These are phyloP conservation scores for Colletotrichum zoysiae DNA, from an alignment of 2,329 filamentous ascomycete species.

Conservation along the genomic window DNA sequence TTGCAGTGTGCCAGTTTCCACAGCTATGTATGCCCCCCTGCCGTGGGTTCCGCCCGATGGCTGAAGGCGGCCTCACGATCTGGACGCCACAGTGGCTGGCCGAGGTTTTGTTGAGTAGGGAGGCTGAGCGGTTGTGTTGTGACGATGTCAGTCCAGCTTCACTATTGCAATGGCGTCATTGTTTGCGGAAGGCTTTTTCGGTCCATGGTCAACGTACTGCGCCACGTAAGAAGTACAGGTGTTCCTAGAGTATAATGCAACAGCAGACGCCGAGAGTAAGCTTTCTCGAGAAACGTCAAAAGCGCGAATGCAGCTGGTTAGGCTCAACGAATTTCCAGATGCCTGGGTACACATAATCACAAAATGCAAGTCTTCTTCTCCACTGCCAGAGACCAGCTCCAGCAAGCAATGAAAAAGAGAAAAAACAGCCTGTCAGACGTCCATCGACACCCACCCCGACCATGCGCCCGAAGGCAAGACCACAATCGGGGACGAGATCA, in stretches of 20 bases:
- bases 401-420: constrained; percentile 68
- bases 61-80: constrained; percentile 27
- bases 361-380: constrained; percentile 59
- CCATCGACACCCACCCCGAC: constrained; percentile 85
- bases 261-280: too few species aligned
- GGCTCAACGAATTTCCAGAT: too few species aligned
- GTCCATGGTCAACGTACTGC: neutral
- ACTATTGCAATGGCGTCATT: neutral
- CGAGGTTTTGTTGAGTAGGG: neutral
- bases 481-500: constrained; percentile 87
- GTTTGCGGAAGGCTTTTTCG: neutral
- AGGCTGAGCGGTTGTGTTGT: neutral
- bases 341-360: too few species aligned
- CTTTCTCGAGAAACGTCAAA: neutral
- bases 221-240: accelerated
- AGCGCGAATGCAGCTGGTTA: neutral
- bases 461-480: constrained; percentile 83
- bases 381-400: constrained; percentile 60
- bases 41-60: neutral
- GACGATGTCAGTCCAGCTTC: neutral
- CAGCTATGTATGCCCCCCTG: neutral
- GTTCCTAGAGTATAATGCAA: neutral
- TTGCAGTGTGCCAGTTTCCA: neutral
- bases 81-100: constrained; percentile 37
- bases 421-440: constrained; percentile 82